These are phyloP conservation scores for Arxiozyma slooffiae DNA, from an alignment of 1,139 yeast species.

Conservation along the genomic window DNA sequence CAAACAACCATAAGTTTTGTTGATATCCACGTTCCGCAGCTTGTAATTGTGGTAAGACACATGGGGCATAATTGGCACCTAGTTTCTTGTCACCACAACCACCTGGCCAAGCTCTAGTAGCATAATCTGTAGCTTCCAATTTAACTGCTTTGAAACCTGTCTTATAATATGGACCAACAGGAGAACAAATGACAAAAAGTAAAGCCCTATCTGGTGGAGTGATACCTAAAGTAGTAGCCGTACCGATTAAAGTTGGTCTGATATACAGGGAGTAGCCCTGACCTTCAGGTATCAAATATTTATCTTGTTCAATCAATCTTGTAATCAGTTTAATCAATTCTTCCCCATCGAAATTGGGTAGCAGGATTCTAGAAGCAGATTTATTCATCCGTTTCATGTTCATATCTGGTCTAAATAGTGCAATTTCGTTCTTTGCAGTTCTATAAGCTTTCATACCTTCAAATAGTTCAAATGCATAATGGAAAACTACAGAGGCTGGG, in stretches of 20 bases:
- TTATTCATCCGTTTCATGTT: slow-evolving; percentile 87
- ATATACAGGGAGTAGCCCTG: slow-evolving; percentile 84
- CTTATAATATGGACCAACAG: slow-evolving; percentile 87
- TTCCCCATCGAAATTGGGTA: slow-evolving; percentile 75
- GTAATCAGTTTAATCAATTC: slow-evolving; percentile 67
- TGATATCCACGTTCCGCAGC: slow-evolving; percentile 87
- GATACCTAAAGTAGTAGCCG: slow-evolving; percentile 79
- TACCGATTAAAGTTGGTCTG: slow-evolving; percentile 92
- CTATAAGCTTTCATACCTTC: slow-evolving; percentile 95
- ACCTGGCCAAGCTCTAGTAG: slow-evolving; percentile 98
- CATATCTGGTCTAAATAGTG: slow-evolving; percentile 83
- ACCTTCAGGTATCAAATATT: slow-evolving; percentile 69
- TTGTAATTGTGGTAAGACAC: slow-evolving; percentile 76
- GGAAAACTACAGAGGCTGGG: slow-evolving; percentile 84
- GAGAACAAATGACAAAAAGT: slow-evolving; percentile 78
- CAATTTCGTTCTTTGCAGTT: slow-evolving; percentile 54
- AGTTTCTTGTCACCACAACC: slow-evolving; percentile 93
- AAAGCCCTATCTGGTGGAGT: slow-evolving; percentile 70
- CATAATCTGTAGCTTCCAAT: slow-evolving; percentile 87
- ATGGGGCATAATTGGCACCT: slow-evolving; percentile 97
- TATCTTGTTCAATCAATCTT: slow-evolving; percentile 63
- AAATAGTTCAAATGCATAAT: slow-evolving; percentile 88
- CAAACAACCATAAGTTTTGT: slow-evolving; percentile 94
- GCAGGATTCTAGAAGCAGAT: slow-evolving; percentile 76
- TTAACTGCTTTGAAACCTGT: slow-evolving; percentile 91